Percentiles rank a stretch among this genome's conserved stretches.
These are phyloP conservation scores for Brassica juncea DNA, from an alignment of 345 rosid species.

Conservation along the genomic window DNA sequence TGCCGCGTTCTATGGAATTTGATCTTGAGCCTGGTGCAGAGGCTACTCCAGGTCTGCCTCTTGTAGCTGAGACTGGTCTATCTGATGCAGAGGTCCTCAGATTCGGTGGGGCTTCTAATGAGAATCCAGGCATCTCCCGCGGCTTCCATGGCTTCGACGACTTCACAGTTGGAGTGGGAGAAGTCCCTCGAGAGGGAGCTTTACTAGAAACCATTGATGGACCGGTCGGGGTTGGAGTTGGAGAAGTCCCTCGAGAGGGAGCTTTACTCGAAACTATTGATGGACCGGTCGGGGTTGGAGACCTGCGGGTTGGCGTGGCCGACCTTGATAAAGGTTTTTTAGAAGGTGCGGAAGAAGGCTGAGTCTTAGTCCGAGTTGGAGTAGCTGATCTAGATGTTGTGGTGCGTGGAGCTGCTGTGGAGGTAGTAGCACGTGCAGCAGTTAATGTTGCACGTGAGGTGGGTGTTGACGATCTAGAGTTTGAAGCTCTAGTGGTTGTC, in stretches of 20 bases:
- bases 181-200: constrained; percentile 56
- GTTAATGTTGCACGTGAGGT: constrained; percentile 60
- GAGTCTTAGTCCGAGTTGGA: constrained; percentile 35
- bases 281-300: constrained; percentile 42
- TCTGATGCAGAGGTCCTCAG: constrained; percentile 61
- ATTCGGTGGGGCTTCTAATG: constrained; percentile 67
- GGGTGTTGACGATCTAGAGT: constrained; percentile 70
- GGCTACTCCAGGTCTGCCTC: constrained; percentile 67
- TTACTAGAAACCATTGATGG: constrained; percentile 15
- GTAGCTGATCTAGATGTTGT: constrained; percentile 41
- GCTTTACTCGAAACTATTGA: constrained; percentile 22
- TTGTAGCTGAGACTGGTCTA: constrained; percentile 68
- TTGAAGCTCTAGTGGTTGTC: constrained; percentile 50
- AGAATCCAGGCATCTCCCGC: constrained; percentile 55
- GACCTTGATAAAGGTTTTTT: constrained; percentile 34
- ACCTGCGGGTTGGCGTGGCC: constrained; percentile 38
- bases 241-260: too few species aligned
- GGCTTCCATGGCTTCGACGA: constrained; percentile 56
- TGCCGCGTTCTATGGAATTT: constrained; percentile 54
- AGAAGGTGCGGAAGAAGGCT: constrained; percentile 34
- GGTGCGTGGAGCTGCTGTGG: constrained; percentile 12
- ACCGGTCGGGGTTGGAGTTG: constrained; percentile 33
- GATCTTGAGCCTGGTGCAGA: constrained; percentile 51
- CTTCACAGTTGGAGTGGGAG: constrained; percentile 66
- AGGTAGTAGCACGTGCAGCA: constrained; percentile 42